Percentiles rank a stretch among this genome's conserved stretches.
Evolutionary conservation across 1,284 basidiomycete species (phyloP).

Genomic region (Sanghuangporus baumii): DNA sequence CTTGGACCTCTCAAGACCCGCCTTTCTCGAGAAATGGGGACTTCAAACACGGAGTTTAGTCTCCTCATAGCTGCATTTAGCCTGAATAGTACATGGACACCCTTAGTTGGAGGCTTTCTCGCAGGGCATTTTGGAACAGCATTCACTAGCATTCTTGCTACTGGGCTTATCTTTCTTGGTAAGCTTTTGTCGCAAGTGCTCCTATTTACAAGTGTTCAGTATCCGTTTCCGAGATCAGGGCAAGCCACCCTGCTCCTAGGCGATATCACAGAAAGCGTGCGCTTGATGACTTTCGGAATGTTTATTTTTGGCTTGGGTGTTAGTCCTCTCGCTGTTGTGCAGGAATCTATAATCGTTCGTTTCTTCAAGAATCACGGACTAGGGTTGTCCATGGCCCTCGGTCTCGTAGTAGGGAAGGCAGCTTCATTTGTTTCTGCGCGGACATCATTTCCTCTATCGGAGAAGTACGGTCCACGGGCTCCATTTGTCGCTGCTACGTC

Average conservation of each 20-base stretch:
- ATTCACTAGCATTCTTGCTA: constrained; percentile 63
- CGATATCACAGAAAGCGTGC: constrained; percentile 51
- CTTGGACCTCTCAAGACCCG: constrained; percentile 72
- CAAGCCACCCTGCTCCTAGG: constrained; percentile 59
- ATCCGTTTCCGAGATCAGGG: constrained; percentile 32
- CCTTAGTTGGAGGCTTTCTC: constrained; percentile 63
- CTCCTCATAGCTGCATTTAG: constrained; percentile 70
- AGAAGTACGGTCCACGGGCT: constrained; percentile 59
- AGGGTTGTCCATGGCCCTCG: constrained; percentile 72
- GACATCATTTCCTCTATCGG: constrained; percentile 69
- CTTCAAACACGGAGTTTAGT: constrained; percentile 72
- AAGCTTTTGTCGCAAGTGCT: constrained; percentile 17
- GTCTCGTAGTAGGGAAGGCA: constrained; percentile 72
- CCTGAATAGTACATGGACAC: constrained; percentile 78
- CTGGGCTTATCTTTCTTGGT: constrained; percentile 64
- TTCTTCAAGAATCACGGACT: constrained; percentile 76
- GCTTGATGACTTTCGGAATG: constrained; percentile 63
- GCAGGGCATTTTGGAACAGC: constrained; percentile 67
- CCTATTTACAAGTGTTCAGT: not conserved
- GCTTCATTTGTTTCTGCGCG: constrained; percentile 71
- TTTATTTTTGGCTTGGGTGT: constrained; percentile 78
- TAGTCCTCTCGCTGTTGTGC: constrained; percentile 70
- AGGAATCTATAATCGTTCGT: constrained; percentile 75
- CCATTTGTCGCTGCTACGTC: constrained; percentile 69
- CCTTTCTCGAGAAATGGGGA: constrained; percentile 65